Evolutionary conservation across 352 stramenopile species (phyloP), one percentile per base, ranked within the genome.

Genomic region (Peronospora farinosa): DNA sequence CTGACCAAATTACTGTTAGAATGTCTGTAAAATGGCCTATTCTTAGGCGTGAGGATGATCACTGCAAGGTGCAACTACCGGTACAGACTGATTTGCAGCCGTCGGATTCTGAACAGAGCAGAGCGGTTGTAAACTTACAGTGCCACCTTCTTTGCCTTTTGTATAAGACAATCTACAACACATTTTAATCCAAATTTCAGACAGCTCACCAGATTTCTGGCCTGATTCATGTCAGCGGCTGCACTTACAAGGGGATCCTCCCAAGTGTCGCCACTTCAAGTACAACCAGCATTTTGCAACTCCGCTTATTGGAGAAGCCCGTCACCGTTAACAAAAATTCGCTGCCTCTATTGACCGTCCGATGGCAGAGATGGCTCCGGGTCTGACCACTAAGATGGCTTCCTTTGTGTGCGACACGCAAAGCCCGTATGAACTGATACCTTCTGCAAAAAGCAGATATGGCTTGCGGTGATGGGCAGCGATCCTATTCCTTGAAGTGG

Each of bases 401-500:
- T 60, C 43, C 21, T 65, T 65, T 60, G 31, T 60, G 51, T 51
- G 15, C 9, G 13, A 3, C 13, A 56, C 57, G 2, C 31, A 37
- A 61, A 50, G 6, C 52, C 51, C 11, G 19, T 28, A 28, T 10
- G 19, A 30, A n/a, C 19, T 21, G 38, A 31, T 43, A 8, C 5
- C 11, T 5, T 43, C 19, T 15, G 23, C 17, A 3, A 52, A n/a
- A 56, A 61, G 0, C 9, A 23, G 45, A 65, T 64, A 64, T 64
- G 45, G 57, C 50, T 64, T 50, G 50, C 25, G 23, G 39, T 65
- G 44, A 60, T 65, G 56, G 27, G 39, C 53, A 10, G 40, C 41
- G 30, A 63, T 60, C 45, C 28, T 49, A 27, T 47, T 57, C 45
- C 33, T 65, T 61, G 56, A 64, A 64, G 56, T 60, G 41, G 23